Base-by-base conservation (phyloP, 1,139 yeast genomes). In the Kluyveromyces marxianus region DNA sequence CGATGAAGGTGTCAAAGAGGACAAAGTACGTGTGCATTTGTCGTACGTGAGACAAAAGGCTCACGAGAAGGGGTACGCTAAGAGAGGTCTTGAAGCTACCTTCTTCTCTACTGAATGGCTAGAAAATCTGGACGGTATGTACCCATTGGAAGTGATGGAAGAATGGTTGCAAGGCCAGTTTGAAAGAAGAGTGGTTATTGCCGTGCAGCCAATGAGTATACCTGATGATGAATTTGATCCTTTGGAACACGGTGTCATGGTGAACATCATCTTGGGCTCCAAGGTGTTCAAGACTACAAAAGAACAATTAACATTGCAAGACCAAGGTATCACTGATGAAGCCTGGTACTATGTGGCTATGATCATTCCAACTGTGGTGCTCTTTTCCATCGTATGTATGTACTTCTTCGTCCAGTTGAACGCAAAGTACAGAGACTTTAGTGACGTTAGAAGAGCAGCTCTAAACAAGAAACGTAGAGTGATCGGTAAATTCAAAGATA, bases 21-120 rank as follows among this genome's bases (percentile, higher is more conserved):
- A 75, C 29, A 67, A 75, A 41, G 90, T 86, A 10, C 77, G 77
- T 55, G 56, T 87, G 30, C 94, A 84, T 60, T 70, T 83, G 52
- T 79, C 83, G 1, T 78, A 76, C 53, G 75, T 85, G 39, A 77
- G 76, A 56, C 87, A 82, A 54, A 66, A 72, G 31, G 59, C 69
- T 1, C 63, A 60, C 39, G 79, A 76, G 34, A 77, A 79, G 60
- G 89, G 89, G 1, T 69, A 72, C 64, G 70, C 68, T 45, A 76
- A 77, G 59, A 69, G 79, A 55, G 74, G 69, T 42, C 51, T 64
- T 29, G 66, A 68, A 3, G 72, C 72, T 29, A 74, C 92, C 1
- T 83, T 86, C 58, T 83, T 69, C 67, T 65, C 77, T 1, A 72
- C 88, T 8, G 92, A 82, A 7, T 87, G 95, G 95, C 45, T 84